A percentile compares a stretch with the other conserved stretches of the same genome.
Evolutionary conservation across 1,284 basidiomycete species (phyloP).

Genomic region (Grifola frondosa): DNA sequence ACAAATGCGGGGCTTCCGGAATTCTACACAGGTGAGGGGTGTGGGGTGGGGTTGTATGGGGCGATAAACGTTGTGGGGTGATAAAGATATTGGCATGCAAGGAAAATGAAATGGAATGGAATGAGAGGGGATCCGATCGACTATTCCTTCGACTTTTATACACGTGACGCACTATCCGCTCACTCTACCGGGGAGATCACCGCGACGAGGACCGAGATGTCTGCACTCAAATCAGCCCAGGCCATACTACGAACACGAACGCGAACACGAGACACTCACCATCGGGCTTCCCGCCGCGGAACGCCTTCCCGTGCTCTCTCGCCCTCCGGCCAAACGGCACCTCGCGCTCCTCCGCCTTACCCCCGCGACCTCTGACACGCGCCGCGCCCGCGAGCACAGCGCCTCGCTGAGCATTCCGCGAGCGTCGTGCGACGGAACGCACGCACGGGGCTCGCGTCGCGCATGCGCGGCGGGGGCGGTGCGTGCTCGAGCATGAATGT

Average conservation of each 20-base stretch:
- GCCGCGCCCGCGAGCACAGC: constrained; percentile 65
- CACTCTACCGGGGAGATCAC: constrained; percentile 33
- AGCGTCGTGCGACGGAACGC: constrained; percentile 53
- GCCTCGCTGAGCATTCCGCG: constrained; percentile 70
- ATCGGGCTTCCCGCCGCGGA: constrained; percentile 75
- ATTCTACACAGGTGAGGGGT: too few relatives aligned
- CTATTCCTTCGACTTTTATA: too few relatives aligned
- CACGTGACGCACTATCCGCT: too few relatives aligned
- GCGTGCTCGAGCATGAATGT: constrained; percentile 32
- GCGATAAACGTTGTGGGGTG: too few relatives aligned
- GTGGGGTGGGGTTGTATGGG: too few relatives aligned
- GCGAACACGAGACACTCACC: constrained; percentile 43
- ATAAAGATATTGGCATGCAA: too few relatives aligned
- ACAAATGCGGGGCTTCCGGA: too few relatives aligned
- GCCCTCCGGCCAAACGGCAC: constrained; percentile 71
- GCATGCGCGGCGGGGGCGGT: not conserved
- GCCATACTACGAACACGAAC: not conserved
- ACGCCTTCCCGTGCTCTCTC: constrained; percentile 57
- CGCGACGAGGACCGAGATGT: constrained; percentile 56
- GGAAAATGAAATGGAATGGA: too few relatives aligned
- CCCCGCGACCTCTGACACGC: constrained; percentile 47
- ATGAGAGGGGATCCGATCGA: too few relatives aligned
- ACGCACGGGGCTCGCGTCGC: not conserved
- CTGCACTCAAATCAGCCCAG: constrained; percentile 34
- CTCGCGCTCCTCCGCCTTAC: constrained; percentile 41